These are phyloP conservation scores for Lecanicillium sp. DNA, from an alignment of 2,329 filamentous ascomycete species.

Conservation along the genomic window DNA sequence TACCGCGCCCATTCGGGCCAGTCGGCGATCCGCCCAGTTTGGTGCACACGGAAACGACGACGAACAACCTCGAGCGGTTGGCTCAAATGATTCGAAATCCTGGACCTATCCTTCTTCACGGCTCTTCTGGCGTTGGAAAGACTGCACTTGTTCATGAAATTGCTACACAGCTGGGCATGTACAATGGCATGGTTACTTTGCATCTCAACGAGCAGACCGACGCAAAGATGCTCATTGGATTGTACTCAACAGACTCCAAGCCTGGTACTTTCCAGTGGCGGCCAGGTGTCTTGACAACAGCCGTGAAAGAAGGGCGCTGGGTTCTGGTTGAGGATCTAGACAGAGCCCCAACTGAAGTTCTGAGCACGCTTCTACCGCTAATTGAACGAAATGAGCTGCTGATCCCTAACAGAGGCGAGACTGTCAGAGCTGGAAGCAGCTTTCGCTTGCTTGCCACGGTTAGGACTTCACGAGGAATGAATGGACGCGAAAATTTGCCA, in stretches of 20 bases:
- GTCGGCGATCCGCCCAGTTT: slow-evolving; percentile 40
- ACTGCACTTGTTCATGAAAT: slow-evolving; percentile 78
- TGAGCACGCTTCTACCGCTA: slow-evolving; percentile 84
- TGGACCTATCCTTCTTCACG: slow-evolving; percentile 72
- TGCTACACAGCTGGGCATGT: slow-evolving; percentile 70
- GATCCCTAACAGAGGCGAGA: slow-evolving; percentile 83
- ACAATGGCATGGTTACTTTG: slow-evolving; percentile 79
- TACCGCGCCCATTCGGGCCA: slow-evolving; percentile 52
- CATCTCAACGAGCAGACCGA: slow-evolving; percentile 98
- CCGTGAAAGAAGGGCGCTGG: slow-evolving; percentile 91
- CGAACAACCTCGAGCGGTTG: slow-evolving; percentile 61
- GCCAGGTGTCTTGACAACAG: slow-evolving; percentile 85
- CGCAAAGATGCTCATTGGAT: slow-evolving; percentile 87
- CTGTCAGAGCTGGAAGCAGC: slow-evolving; percentile 69
- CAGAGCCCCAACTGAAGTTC: slow-evolving; percentile 85
- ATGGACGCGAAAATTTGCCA: slow-evolving; percentile 58
- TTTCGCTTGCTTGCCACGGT: slow-evolving; percentile 93
- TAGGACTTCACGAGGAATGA: slow-evolving; percentile 63
- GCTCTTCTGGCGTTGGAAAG: slow-evolving; percentile 82
- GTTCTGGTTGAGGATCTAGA: slow-evolving; percentile 96
- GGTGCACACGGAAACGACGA: slow-evolving; percentile 65
- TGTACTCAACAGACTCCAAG: slow-evolving; percentile 83
- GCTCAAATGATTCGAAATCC: slow-evolving; percentile 57
- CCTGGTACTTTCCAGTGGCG: slow-evolving; percentile 90
- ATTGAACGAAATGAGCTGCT: slow-evolving; percentile 88